Evolutionary conservation across 768 basidiomycete species (phyloP).

Genomic region (Kwoniella europaea): DNA sequence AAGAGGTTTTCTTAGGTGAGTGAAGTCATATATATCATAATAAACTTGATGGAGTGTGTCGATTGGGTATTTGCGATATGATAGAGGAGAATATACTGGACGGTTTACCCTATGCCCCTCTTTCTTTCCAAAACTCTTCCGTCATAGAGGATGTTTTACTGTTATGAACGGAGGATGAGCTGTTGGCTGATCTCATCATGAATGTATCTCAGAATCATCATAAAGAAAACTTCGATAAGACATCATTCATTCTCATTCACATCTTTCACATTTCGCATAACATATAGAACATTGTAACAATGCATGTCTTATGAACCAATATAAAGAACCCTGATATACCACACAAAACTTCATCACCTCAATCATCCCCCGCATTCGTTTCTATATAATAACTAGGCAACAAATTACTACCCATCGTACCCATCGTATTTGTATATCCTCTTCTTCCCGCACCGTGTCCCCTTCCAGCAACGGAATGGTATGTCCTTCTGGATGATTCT

Average conservation of each 20-base stretch:
- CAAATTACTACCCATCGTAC: slow-evolving; percentile 23
- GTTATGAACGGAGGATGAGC: not conserved
- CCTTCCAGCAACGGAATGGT: not conserved
- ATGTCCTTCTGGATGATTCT: not conserved
- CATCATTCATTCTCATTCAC: not conserved
- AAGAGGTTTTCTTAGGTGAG: slow-evolving; percentile 10
- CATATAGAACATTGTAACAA: too few relatives aligned
- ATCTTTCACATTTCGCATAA: too few relatives aligned
- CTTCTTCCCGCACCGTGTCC: slow-evolving; percentile 8
- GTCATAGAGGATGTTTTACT: too few relatives aligned
- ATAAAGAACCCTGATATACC: not conserved
- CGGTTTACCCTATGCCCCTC: too few relatives aligned
- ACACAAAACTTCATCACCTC: not conserved
- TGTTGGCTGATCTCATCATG: not conserved
- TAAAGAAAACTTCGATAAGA: not conserved
- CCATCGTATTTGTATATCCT: slow-evolving; percentile 11
- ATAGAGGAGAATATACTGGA: too few relatives aligned
- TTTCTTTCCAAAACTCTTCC: too few relatives aligned
- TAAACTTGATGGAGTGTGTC: too few relatives aligned
- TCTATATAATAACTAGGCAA: slow-evolving; percentile 42
- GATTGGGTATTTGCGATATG: too few relatives aligned
- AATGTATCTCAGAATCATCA: not conserved
- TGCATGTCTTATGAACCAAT: too few relatives aligned
- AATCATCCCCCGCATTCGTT: slow-evolving; percentile 5
- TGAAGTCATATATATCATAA: not conserved